These are phyloP conservation scores for Melampsora americana DNA, from an alignment of 1,284 basidiomycete species.

Conservation along the genomic window DNA sequence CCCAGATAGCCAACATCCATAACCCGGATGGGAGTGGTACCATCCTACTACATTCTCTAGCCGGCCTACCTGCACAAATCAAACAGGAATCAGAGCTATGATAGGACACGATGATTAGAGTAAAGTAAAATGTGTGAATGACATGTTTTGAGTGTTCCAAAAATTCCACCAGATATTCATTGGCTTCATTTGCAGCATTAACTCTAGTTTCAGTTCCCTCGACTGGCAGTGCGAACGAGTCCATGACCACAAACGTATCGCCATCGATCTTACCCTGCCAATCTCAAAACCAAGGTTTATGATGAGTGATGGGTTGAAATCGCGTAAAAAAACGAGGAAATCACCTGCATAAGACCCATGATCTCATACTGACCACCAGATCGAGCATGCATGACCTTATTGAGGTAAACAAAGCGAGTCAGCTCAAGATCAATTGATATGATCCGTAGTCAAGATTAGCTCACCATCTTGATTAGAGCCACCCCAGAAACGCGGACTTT, in stretches of 20 bases:
- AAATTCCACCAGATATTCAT: constrained; percentile 98
- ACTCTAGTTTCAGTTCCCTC: constrained; percentile 99
- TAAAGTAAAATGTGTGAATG: constrained; percentile 46
- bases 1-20: constrained; percentile 94
- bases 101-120: not conserved
- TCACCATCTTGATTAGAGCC: constrained; percentile 95
- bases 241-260: constrained; percentile 82
- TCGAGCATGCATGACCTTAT: constrained; percentile 92
- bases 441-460: constrained; percentile 40
- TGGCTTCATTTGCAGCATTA: constrained; percentile 91
- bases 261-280: constrained; percentile 80
- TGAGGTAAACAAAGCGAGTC: not conserved
- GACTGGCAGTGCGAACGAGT: constrained; percentile 93
- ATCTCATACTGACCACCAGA: constrained; percentile 97
- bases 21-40: constrained; percentile 98
- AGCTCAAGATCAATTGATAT: not conserved
- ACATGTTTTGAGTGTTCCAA: constrained; percentile 74
- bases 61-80: constrained; percentile 64
- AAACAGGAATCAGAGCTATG: constrained; percentile 18
- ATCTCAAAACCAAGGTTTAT: constrained; percentile 1
- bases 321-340: not conserved
- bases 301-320: not conserved
- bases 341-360: constrained; percentile 84
- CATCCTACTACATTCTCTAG: constrained; percentile 91
- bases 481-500: constrained; percentile 90